Evolutionary conservation across 2,329 filamentous ascomycete species (phyloP).

Genomic region (Sphaerostilbella broomeana): DNA sequence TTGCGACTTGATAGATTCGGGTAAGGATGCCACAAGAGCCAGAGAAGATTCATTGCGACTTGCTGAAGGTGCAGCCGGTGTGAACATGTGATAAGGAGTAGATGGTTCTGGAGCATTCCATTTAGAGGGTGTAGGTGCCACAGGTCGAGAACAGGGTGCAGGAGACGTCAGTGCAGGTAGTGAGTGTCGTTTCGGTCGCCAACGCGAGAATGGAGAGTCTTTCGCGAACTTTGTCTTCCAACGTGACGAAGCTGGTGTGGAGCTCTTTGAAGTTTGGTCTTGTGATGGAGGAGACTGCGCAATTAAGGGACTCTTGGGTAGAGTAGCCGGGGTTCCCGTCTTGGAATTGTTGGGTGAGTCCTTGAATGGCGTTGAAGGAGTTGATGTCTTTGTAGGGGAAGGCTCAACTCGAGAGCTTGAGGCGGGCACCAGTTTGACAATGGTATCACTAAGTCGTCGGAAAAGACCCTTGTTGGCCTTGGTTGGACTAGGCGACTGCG

Average conservation of each 20-base stretch:
- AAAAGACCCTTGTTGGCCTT: slow-evolving; percentile 19
- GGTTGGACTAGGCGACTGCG: slow-evolving; percentile 22
- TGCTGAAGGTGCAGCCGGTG: slow-evolving; percentile 18
- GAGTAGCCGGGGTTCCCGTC: background rate
- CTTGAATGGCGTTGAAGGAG: slow-evolving; percentile 22
- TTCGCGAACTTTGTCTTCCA: slow-evolving; percentile 5
- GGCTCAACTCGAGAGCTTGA: slow-evolving; percentile 19
- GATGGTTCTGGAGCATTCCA: slow-evolving; percentile 20
- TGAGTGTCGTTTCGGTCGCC: slow-evolving; percentile 14
- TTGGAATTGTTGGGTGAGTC: slow-evolving; percentile 7
- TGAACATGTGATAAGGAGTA: slow-evolving; percentile 7
- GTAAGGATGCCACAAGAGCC: slow-evolving; percentile 7
- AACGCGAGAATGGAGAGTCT: slow-evolving; percentile 17
- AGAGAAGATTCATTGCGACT: background rate
- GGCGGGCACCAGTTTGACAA: slow-evolving; percentile 25
- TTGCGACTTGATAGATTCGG: slow-evolving; percentile 3
- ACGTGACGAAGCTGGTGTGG: slow-evolving; percentile 5
- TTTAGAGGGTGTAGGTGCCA: slow-evolving; percentile 25
- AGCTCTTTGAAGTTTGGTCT: background rate
- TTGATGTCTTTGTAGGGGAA: slow-evolving; percentile 27
- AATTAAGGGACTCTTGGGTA: slow-evolving; percentile 4
- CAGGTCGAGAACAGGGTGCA: slow-evolving; percentile 18
- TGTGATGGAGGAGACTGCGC: slow-evolving; percentile 4
- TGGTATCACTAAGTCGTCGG: slow-evolving; percentile 23
- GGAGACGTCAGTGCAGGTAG: slow-evolving; percentile 16